Evolutionary conservation across 2,329 filamentous ascomycete genomes (phyloP).

Genomic region (Aspergillus alliaceus): DNA sequence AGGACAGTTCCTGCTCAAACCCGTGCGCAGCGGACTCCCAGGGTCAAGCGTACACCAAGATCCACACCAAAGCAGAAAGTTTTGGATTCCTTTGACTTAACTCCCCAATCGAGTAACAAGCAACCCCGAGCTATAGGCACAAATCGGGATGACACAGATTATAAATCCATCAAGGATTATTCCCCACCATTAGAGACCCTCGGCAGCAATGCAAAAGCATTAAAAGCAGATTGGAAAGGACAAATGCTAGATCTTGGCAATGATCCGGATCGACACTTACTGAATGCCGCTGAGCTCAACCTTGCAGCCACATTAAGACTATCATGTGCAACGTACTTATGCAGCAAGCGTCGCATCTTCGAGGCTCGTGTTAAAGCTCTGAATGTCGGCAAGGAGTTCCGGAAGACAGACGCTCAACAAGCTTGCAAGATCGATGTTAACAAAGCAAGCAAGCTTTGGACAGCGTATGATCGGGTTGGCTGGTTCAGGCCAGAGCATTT

Average conservation of each 20-base stretch:
- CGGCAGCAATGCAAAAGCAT: conserved; percentile 64
- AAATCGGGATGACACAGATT: conserved; percentile 81
- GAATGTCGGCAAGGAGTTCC: conserved; percentile 74
- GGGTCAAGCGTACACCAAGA: conserved; percentile 42
- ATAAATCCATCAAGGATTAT: conserved; percentile 67
- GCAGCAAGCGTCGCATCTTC: conserved; percentile 91
- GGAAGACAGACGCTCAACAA: conserved; percentile 93
- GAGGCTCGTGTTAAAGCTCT: conserved; percentile 68
- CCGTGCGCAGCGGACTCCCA: conserved; percentile 31
- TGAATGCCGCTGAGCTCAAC: conserved; percentile 75
- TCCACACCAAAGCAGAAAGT: conserved; percentile 42
- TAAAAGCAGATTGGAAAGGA: conserved; percentile 88
- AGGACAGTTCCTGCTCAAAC: conserved; percentile 24
- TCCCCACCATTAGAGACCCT: conserved; percentile 69
- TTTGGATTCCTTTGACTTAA: conserved; percentile 39
- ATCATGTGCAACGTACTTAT: conserved; percentile 84
- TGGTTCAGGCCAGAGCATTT: conserved; percentile 68
- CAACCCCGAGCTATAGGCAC: conserved; percentile 50
- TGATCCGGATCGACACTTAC: conserved; percentile 67
- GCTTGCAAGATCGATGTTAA: conserved; percentile 99
- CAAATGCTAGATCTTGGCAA: conserved; percentile 71
- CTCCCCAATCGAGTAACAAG: conserved; percentile 40
- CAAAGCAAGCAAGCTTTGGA: conserved; percentile 92
- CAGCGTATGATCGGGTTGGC: conserved; percentile 80
- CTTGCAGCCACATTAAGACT: conserved; percentile 79